Conservation (phyloP, 2,329 filamentous ascomycete genomes). For the Calycina herbarum region DNA sequence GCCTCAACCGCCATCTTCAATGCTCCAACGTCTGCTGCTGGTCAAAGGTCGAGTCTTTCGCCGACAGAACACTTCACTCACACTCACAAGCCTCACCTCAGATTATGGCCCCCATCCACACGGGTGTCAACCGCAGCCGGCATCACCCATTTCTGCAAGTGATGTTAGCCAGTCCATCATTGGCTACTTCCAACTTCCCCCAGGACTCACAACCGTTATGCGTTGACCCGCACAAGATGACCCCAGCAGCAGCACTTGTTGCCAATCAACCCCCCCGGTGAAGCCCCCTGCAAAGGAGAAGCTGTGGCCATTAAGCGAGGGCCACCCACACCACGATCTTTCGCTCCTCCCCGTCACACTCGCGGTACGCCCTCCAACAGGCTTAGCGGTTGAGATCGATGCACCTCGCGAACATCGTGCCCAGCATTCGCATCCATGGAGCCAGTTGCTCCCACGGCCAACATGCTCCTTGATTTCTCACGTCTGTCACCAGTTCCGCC, state of each 20-base stretch:
- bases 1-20: constrained; percentile 13
- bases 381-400: constrained; percentile 33
- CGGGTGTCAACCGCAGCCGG: constrained; percentile 3
- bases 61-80: constrained; percentile 14
- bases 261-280: constrained; percentile 30
- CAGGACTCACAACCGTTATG: constrained; percentile 35
- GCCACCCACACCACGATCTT: constrained; percentile 32
- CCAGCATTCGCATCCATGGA: not conserved
- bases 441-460: not conserved
- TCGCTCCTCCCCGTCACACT: constrained; percentile 30
- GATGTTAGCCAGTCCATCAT: not conserved
- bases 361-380: constrained; percentile 25
- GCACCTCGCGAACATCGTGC: constrained; percentile 30
- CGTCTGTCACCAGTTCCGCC: constrained; percentile 21
- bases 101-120: not conserved
- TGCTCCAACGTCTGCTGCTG: constrained; percentile 13
- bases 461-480: constrained; percentile 4
- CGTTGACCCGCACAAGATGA: constrained; percentile 30
- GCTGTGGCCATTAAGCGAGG: constrained; percentile 2
- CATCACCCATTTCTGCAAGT: constrained; percentile 2
- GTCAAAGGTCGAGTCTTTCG: constrained; percentile 21
- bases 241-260: constrained; percentile 24
- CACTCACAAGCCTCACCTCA: constrained; percentile 1
- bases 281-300: constrained; percentile 5
- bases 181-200: constrained; percentile 21